These are phyloP conservation scores for Arthrinium puccinioides DNA, from an alignment of 2,329 filamentous ascomycete species.

Conservation along the genomic window DNA sequence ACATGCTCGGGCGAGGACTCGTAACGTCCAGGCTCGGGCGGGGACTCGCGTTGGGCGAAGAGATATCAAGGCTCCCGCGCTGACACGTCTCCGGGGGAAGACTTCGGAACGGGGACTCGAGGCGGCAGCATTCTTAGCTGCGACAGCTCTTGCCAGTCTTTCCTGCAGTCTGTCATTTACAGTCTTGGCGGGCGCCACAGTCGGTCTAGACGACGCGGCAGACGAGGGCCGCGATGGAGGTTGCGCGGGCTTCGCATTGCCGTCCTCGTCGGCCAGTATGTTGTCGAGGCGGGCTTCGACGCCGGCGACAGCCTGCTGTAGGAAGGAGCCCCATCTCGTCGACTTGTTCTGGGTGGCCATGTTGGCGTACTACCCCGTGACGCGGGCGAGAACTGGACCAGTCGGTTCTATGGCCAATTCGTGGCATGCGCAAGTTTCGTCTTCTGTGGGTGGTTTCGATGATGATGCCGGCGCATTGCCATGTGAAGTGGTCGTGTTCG, in stretches of 20 bases:
- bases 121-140: slow-evolving; percentile 50
- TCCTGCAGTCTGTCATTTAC: slow-evolving; percentile 83
- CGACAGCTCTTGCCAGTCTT: slow-evolving; percentile 79
- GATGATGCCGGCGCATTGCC: no score
- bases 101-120: slow-evolving; percentile 32
- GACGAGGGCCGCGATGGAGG: slow-evolving; percentile 16
- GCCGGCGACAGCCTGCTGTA: slow-evolving; percentile 86
- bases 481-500: no score
- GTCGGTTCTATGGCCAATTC: no score
- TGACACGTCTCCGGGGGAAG: slow-evolving; percentile 35
- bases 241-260: slow-evolving; percentile 32
- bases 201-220: slow-evolving; percentile 14
- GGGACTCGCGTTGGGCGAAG: slow-evolving; percentile 29
- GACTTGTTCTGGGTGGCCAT: slow-evolving; percentile 47
- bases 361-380: slow-evolving; percentile 9
- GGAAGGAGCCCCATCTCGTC: slow-evolving; percentile 69
- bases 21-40: slow-evolving; percentile 32
- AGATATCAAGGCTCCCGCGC: slow-evolving; percentile 13
- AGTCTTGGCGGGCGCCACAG: slow-evolving; percentile 48
- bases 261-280: slow-evolving; percentile 76
- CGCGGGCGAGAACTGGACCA: no score
- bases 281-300: slow-evolving; percentile 90
- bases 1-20: slow-evolving; percentile 13
- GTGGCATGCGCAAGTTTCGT: no score
- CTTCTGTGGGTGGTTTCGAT: no score